phyloP scores from a whole-genome alignment of 2,329 filamentous ascomycete genomes.

The Claviceps sp. region DNA sequence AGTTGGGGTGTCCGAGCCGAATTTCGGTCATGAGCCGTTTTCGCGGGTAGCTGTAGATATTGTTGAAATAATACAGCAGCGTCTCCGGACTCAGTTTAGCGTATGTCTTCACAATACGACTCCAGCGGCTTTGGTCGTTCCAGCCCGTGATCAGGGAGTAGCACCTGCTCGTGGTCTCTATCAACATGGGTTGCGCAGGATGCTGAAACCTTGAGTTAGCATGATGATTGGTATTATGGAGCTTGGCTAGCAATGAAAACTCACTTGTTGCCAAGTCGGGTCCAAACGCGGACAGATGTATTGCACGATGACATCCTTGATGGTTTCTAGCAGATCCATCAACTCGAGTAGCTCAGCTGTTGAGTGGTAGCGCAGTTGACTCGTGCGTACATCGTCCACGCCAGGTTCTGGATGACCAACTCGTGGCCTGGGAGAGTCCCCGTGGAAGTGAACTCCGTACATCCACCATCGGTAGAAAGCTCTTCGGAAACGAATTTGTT shows the following conservation, averaged over 20 bases:
- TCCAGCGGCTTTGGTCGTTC: slow-evolving; percentile 23
- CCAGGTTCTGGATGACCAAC: slow-evolving; percentile 24
- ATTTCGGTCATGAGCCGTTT: slow-evolving; percentile 30
- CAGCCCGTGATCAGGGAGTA: slow-evolving; percentile 21
- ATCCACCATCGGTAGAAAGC: slow-evolving; percentile 43
- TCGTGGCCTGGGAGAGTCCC: slow-evolving; percentile 24
- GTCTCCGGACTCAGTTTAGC: slow-evolving; percentile 36
- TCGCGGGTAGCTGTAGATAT: slow-evolving; percentile 31
- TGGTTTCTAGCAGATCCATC: slow-evolving; percentile 30
- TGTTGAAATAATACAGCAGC: slow-evolving; percentile 35
- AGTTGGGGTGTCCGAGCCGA: slow-evolving; percentile 24
- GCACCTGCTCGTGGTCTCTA: slow-evolving; percentile 14
- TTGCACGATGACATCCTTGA: slow-evolving; percentile 29
- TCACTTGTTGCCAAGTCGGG: slow-evolving; percentile 21
- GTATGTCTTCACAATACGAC: slow-evolving; percentile 29
- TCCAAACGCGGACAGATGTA: slow-evolving; percentile 34
- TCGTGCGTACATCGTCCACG: slow-evolving; percentile 27
- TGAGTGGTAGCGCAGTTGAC: slow-evolving; percentile 29
- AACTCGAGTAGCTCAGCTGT: slow-evolving; percentile 31
- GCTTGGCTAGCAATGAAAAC: slow-evolving; percentile 6
- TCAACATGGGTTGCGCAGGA: slow-evolving; percentile 10
- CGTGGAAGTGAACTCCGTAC: slow-evolving; percentile 39
- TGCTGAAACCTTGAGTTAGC: slow-evolving; percentile 8
- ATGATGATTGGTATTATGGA: neutral
- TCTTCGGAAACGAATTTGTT: slow-evolving; percentile 33